Evolutionary conservation across 2,329 filamentous ascomycete genomes (phyloP).

Genomic region (Zasmidium cellare): DNA sequence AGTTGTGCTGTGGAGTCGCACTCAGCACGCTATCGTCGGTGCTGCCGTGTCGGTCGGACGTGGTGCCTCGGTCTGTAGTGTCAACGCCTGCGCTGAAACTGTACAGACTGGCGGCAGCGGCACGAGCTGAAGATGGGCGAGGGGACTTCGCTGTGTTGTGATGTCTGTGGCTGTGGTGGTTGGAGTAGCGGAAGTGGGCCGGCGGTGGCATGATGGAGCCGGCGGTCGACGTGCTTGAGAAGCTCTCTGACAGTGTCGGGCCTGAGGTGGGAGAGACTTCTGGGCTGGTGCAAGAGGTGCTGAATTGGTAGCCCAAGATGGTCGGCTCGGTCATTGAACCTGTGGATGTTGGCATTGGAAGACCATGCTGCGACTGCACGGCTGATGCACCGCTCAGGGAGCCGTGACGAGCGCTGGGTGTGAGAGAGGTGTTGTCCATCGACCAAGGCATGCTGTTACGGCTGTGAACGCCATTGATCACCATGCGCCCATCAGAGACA

Average conservation of each 20-base stretch:
- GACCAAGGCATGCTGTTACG: conserved; percentile 34
- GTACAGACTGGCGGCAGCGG: conserved; percentile 27
- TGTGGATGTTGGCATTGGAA: conserved; percentile 10
- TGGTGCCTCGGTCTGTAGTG: conserved; percentile 11
- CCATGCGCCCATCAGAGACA: conserved; percentile 23
- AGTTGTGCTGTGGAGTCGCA: conserved; percentile 12
- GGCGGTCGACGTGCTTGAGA: conserved; percentile 19
- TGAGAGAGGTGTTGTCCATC: conserved; percentile 9
- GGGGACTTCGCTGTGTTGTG: conserved; percentile 13
- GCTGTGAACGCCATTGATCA: conserved; percentile 31
- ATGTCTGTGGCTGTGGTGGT: background rate
- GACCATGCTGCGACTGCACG: conserved; percentile 1
- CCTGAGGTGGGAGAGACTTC: conserved; percentile 25
- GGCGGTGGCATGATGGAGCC: conserved; percentile 24
- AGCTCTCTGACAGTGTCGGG: conserved; percentile 22
- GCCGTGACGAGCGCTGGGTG: conserved; percentile 13
- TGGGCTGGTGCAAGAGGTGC: conserved; percentile 23
- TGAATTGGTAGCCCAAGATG: conserved; percentile 32
- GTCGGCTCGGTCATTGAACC: conserved; percentile 17
- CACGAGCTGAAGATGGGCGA: conserved; percentile 19
- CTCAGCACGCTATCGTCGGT: conserved; percentile 12
- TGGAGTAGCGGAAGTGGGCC: conserved; percentile 15
- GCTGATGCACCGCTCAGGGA: conserved; percentile 10
- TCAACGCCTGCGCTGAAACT: conserved; percentile 30
- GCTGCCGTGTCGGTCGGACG: conserved; percentile 12